Evolutionary conservation across 1,284 basidiomycete species (phyloP).

Genomic region (Pseudomicrostroma phylloplanum): DNA sequence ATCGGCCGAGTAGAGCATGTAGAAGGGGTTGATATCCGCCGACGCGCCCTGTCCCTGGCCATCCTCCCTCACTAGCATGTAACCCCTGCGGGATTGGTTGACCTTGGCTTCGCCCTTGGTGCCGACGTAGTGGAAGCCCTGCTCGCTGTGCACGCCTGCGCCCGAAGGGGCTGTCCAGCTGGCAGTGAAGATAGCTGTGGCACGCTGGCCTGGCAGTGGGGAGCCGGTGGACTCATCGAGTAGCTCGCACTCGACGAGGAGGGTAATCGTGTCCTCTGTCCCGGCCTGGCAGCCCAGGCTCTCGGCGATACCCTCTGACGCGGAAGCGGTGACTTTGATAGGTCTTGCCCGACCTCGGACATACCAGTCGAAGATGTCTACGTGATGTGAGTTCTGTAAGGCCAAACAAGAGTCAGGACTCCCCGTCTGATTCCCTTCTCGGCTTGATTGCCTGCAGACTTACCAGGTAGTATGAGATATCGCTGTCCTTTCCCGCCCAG

Average conservation of each 20-base stretch:
- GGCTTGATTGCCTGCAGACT: conserved; percentile 62
- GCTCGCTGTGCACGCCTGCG: conserved; percentile 66
- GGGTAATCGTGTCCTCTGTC: conserved; percentile 89
- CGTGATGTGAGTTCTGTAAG: neutral
- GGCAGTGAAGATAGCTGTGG: conserved; percentile 81
- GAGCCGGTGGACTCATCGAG: conserved; percentile 62
- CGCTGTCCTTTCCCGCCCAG: conserved; percentile 84
- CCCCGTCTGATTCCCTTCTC: too few species aligned
- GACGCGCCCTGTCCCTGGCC: conserved; percentile 64
- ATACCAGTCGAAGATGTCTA: conserved; percentile 65
- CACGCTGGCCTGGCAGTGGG: conserved; percentile 50
- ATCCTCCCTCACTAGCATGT: conserved; percentile 77
- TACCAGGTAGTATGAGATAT: conserved; percentile 71
- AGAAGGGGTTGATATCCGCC: conserved; percentile 72
- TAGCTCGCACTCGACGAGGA: conserved; percentile 80
- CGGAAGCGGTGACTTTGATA: conserved; percentile 77
- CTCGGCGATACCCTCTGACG: conserved; percentile 79
- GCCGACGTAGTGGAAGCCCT: conserved; percentile 53
- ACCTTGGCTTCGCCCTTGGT: conserved; percentile 75
- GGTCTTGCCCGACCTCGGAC: conserved; percentile 60
- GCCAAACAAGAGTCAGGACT: too few species aligned
- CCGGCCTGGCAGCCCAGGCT: conserved; percentile 71
- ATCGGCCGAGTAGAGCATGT: conserved; percentile 89
- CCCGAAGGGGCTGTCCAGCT: conserved; percentile 54
- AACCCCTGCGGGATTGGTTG: conserved; percentile 87